Conservation (phyloP, 2,329 filamentous ascomycete species). For the Trichophyton schoenleinii region DNA sequence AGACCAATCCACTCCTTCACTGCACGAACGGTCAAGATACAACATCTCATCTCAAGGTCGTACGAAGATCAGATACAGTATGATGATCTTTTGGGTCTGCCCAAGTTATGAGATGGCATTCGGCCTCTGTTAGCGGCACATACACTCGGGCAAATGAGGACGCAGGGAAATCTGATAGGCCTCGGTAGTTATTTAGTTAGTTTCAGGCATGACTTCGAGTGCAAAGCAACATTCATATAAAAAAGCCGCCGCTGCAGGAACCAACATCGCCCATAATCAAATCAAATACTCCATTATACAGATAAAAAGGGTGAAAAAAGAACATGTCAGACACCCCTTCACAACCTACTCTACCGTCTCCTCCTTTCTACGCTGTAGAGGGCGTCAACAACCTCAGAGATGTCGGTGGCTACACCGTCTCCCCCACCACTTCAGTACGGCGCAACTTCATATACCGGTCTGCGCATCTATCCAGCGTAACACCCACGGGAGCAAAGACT, state of each 20-base stretch:
- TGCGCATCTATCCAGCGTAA: constrained; percentile 52
- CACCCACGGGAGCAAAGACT: constrained; percentile 39
- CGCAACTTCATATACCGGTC: constrained; percentile 52
- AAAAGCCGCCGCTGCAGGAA: neutral
- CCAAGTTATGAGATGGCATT: too few relatives aligned
- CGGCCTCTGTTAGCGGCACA: too few relatives aligned
- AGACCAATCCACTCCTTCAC: too few relatives aligned
- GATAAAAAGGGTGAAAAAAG: neutral
- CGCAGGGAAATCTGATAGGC: neutral
- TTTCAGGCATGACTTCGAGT: neutral
- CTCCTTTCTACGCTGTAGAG: constrained; percentile 25
- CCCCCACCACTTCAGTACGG: constrained; percentile 31
- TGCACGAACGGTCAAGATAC: too few relatives aligned
- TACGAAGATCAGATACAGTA: too few relatives aligned
- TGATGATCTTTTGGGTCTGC: too few relatives aligned
- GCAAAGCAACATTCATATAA: neutral
- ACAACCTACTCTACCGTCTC: constrained; percentile 8
- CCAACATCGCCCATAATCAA: neutral
- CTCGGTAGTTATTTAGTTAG: neutral
- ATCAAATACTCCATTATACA: neutral
- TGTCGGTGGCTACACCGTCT: constrained; percentile 47
- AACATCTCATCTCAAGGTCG: too few relatives aligned
- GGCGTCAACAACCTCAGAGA: constrained; percentile 59
- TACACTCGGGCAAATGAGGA: neutral
- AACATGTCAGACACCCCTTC: neutral